Percentiles rank a stretch among this genome's conserved stretches.
phyloP scores from a whole-genome alignment of 1,139 yeast species.

The Suhomyces taliae region DNA sequence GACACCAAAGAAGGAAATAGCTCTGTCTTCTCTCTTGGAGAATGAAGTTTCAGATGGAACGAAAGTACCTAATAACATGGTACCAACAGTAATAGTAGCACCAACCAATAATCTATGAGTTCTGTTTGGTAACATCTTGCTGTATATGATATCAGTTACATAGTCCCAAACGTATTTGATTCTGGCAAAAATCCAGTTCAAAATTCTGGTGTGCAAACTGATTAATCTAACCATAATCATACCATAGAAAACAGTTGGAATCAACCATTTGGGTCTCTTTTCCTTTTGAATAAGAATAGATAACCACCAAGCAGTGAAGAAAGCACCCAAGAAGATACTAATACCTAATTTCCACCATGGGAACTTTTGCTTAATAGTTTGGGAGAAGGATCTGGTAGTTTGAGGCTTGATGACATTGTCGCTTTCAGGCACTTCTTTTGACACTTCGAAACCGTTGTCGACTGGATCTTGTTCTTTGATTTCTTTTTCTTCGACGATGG shows the following conservation, averaged over 20 bases:
- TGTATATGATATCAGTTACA: conserved; percentile 40
- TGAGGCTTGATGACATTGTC: conserved; percentile 1
- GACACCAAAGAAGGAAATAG: conserved; percentile 59
- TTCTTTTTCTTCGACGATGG: conserved; percentile 1
- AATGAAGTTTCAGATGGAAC: conserved; percentile 52
- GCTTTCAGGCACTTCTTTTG: conserved; percentile 2
- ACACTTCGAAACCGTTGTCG: neutral
- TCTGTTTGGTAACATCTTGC: conserved; percentile 33
- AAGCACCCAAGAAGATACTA: conserved; percentile 38
- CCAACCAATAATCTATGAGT: conserved; percentile 46
- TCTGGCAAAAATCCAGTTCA: conserved; percentile 27
- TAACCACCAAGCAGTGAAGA: conserved; percentile 70
- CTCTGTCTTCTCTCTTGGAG: conserved; percentile 55
- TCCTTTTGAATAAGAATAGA: conserved; percentile 55
- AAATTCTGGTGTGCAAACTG: conserved; percentile 52
- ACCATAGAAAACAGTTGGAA: conserved; percentile 60
- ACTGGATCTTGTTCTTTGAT: conserved; percentile 1
- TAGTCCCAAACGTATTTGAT: conserved; percentile 43
- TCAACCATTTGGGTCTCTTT: conserved; percentile 59
- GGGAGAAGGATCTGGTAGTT: conserved; percentile 4
- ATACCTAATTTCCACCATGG: conserved; percentile 22
- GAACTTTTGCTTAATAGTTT: conserved; percentile 9
- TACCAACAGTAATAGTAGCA: conserved; percentile 46
- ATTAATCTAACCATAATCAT: conserved; percentile 55
- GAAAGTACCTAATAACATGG: conserved; percentile 55